Base-by-base conservation (phyloP, 2,329 filamentous ascomycete species). In the Beauveria sp. region DNA sequence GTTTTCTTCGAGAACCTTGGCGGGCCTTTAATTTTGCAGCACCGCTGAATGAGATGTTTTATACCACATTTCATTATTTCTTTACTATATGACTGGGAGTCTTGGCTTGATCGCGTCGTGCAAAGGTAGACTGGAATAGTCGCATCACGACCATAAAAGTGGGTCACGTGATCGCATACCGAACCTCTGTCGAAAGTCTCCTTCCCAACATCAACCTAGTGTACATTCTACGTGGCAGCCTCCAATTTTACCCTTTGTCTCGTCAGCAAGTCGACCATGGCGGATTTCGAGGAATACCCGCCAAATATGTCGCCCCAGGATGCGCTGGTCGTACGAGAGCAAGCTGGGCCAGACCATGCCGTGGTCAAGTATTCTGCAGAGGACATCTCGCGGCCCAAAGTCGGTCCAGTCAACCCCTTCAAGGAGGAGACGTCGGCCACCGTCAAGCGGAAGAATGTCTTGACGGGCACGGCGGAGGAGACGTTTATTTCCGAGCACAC, bases 401-500 rank as follows among this genome's bases (percentile, higher is more conserved):
- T 86, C 63, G 90, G 90, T 0, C 90, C 90, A 41, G 76, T 81
- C 26, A 93, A 93, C 69, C 90, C 90, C 1, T 93, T 90, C 74
- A 86, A 85, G 70, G 58, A 55, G 34, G 58, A 55, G 18, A 80
- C 87, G 30, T 74, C 80, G 22, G 83, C 77, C 54, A 74, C 76
- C 1, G 71, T 86, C 62, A 93, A 92, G 75, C 85, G 90, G 63
- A 93, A 92, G 70, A 93, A 92, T 64, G 81, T 92, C 1, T 81
- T 90, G 12, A 97, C 94, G 0, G 94, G 94, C 12, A 88, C 84
- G 68, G 94, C 94, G 2, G 84, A 94, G 67, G 93, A 99, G 74
- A 92, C 90, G 0, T 90, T 85, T 67, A 85, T 99, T 65, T 96
- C 91, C 73, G 94, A 97, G 70, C 85, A 93, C 65, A 92, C 90